phyloP scores from a whole-genome alignment of 805 yeast species.

The Candida nonsorbophila region DNA sequence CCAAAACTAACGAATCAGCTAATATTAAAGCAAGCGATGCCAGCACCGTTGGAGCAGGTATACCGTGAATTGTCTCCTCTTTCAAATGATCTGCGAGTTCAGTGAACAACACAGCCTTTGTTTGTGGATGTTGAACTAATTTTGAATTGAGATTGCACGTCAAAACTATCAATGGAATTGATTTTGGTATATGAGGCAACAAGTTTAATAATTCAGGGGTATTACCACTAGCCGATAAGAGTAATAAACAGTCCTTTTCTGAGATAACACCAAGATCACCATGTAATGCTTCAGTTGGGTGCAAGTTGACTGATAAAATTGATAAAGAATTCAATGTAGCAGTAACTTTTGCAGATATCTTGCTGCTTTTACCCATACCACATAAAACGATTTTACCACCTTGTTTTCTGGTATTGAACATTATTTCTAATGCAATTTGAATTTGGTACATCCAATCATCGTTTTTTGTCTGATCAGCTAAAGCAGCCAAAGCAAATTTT shows the following conservation, averaged over 20 bases:
- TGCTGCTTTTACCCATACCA: conserved; percentile 83
- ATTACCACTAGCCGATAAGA: conserved; percentile 77
- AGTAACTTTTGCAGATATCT: conserved; percentile 70
- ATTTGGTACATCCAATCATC: conserved; percentile 44
- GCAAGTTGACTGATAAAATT: conserved; percentile 60
- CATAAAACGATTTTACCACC: conserved; percentile 71
- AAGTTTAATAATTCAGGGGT: conserved; percentile 67
- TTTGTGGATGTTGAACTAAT: conserved; percentile 47
- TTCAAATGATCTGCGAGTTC: conserved; percentile 52
- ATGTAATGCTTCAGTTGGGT: conserved; percentile 85
- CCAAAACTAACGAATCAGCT: conserved; percentile 74
- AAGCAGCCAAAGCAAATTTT: conserved; percentile 40
- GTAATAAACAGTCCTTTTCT: conserved; percentile 49
- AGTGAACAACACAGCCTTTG: conserved; percentile 52
- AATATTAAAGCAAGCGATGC: conserved; percentile 71
- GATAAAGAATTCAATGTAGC: conserved; percentile 83
- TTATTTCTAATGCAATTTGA: conserved; percentile 37
- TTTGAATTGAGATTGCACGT: conserved; percentile 59
- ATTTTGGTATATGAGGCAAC: conserved; percentile 51
- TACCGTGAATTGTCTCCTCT: conserved; percentile 65
- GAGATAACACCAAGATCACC: conserved; percentile 79
- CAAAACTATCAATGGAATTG: conserved; percentile 53
- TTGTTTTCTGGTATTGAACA: conserved; percentile 16
- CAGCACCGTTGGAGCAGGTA: conserved; percentile 85
- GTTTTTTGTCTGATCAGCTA: conserved; percentile 40